Evolutionary conservation across 768 basidiomycete species (phyloP).

Genomic region (Imleria badia): DNA sequence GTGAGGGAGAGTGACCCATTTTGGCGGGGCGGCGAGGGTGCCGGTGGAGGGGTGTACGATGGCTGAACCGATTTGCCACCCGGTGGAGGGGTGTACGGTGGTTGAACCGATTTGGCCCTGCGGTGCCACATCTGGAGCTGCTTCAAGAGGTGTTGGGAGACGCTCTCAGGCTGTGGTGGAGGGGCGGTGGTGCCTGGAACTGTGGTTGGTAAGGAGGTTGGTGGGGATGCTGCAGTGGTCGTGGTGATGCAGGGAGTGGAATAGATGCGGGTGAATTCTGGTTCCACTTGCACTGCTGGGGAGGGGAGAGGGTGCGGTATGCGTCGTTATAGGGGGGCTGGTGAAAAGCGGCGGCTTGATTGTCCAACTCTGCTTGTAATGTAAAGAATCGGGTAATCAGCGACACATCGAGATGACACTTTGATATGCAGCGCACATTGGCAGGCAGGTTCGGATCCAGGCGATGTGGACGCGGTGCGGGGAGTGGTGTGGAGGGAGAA

Average conservation of each 20-base stretch:
- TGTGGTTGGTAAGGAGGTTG: slow-evolving; percentile 25
- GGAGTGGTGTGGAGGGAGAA: slow-evolving; percentile 56
- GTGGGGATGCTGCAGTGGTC: slow-evolving; percentile 19
- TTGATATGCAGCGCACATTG: slow-evolving; percentile 47
- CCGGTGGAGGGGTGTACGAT: slow-evolving; percentile 18
- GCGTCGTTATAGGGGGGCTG: slow-evolving; percentile 24
- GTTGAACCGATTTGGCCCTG: slow-evolving; percentile 12
- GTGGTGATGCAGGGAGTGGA: slow-evolving; percentile 22
- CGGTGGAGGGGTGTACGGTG: no score
- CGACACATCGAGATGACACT: slow-evolving; percentile 9
- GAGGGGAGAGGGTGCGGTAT: slow-evolving; percentile 19
- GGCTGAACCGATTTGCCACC: no score
- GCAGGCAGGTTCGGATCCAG: slow-evolving; percentile 60
- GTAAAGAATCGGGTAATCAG: slow-evolving; percentile 21
- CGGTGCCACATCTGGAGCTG: slow-evolving; percentile 25
- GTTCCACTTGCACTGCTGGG: slow-evolving; percentile 16
- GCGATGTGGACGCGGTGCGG: slow-evolving; percentile 66
- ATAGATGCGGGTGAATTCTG: slow-evolving; percentile 12
- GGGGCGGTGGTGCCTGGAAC: slow-evolving; percentile 19
- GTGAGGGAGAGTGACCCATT: slow-evolving; percentile 51
- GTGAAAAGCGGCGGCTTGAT: slow-evolving; percentile 35
- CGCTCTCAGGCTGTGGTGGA: slow-evolving; percentile 24
- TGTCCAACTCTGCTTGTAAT: slow-evolving; percentile 56
- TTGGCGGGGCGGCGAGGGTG: slow-evolving; percentile 26
- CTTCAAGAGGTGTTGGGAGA: slow-evolving; percentile 21